Evolutionary conservation across 2,329 filamentous ascomycete genomes (phyloP).

Genomic region (Tolypocladium amazonense): DNA sequence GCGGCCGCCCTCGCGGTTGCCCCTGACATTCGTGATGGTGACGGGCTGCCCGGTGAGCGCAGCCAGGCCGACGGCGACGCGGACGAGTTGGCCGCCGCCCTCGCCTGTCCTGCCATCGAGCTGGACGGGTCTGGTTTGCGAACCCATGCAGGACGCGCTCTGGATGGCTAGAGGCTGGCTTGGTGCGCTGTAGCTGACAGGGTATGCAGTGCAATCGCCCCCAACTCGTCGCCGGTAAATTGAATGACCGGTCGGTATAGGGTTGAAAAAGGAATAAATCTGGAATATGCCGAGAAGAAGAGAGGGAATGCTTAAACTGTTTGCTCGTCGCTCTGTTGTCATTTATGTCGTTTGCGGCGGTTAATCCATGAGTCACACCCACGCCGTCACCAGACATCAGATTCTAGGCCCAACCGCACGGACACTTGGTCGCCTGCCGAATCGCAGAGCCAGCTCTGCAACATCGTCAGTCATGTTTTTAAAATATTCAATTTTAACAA

Average conservation of each 20-base stretch:
- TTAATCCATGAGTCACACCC: background rate
- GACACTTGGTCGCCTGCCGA: background rate
- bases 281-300: background rate
- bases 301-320: too few species aligned
- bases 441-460: too few species aligned
- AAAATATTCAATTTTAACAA: too few species aligned
- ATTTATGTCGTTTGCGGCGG: too few species aligned
- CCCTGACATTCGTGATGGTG: slow-evolving; percentile 42
- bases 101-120: slow-evolving; percentile 49
- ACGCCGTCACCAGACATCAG: too few species aligned
- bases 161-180: background rate
- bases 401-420: too few species aligned
- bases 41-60: slow-evolving; percentile 44
- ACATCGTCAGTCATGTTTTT: too few species aligned
- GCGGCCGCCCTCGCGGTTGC: slow-evolving; percentile 30
- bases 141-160: background rate
- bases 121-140: slow-evolving; percentile 25
- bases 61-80: slow-evolving; percentile 44
- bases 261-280: background rate
- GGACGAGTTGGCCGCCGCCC: slow-evolving; percentile 51
- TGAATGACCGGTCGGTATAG: too few species aligned
- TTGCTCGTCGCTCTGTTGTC: too few species aligned
- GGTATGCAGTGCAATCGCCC: too few species aligned
- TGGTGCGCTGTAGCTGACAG: too few species aligned
- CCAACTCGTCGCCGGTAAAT: background rate